These are phyloP conservation scores for Phytopythium sindhum DNA, from an alignment of 352 stramenopile species.

Conservation along the genomic window DNA sequence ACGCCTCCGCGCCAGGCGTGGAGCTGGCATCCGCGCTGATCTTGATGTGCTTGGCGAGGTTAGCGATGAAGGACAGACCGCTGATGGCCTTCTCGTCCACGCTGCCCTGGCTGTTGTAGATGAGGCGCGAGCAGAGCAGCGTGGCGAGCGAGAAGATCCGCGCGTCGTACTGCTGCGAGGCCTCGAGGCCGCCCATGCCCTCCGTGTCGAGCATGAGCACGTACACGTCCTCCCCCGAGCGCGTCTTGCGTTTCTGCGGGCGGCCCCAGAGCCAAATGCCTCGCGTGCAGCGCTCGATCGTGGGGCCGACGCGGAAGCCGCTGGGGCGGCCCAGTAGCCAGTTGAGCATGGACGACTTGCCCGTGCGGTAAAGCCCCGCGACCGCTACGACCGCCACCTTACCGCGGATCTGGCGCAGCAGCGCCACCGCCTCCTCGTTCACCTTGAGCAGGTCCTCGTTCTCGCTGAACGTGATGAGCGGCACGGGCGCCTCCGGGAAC, in stretches of 20 bases:
- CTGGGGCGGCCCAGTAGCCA: constrained; percentile 69
- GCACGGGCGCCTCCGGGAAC: constrained; percentile 77
- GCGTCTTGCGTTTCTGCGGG: constrained; percentile 54
- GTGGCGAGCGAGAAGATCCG: constrained; percentile 86
- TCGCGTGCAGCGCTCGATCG: constrained; percentile 79
- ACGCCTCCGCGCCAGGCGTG: constrained; percentile 8
- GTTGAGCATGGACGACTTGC: constrained; percentile 88
- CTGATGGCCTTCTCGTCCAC: constrained; percentile 86
- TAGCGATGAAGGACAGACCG: constrained; percentile 84
- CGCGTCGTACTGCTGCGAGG: constrained; percentile 82
- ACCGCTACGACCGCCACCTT: constrained; percentile 81
- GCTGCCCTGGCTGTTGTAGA: constrained; percentile 87
- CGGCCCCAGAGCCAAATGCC: constrained; percentile 87
- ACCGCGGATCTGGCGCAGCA: constrained; percentile 68
- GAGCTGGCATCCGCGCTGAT: constrained; percentile 41
- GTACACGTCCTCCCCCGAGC: constrained; percentile 64
- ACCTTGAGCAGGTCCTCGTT: constrained; percentile 77
- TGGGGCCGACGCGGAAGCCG: constrained; percentile 79
- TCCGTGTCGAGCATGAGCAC: constrained; percentile 88
- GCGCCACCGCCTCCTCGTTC: constrained; percentile 67
- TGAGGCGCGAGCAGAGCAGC: constrained; percentile 82
- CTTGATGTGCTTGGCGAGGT: constrained; percentile 85
- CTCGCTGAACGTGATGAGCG: constrained; percentile 85
- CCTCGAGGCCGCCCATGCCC: constrained; percentile 81
- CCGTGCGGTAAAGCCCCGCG: constrained; percentile 84